Base-by-base conservation (phyloP, 2,329 filamentous ascomycete species). In the Aspergillus sp. region DNA sequence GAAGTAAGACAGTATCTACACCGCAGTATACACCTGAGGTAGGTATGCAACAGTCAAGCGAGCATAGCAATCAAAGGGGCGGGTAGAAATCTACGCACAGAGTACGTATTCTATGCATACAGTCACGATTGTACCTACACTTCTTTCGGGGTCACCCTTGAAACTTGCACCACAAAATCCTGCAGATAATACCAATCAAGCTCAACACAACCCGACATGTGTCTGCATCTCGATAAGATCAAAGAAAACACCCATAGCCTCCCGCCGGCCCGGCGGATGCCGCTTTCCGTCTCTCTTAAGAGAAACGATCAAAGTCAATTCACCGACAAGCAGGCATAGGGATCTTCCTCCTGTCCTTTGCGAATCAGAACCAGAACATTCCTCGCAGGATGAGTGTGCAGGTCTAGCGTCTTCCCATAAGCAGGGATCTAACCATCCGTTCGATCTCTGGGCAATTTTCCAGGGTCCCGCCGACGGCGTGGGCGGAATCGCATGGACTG, bases 261-360 rank as follows among this genome's bases (percentile, higher is more conserved):
- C 49, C 49, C 56, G 49, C 24, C 56, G 54, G 56, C 50, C 56
- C 56, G 56, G 38, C 54, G 56, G 56, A 56, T 52, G 51, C 54
- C 52, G 51, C 56, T 38, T 47, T 54, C 56, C 54, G 51, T 48
- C 52, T 38, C 43, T 40, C 50, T 50, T 55, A 50, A 48, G 50
- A 49, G 53, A 55, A 54, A 53, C 49, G 52, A 45, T 41, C 38
- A 17, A 22, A 42, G 16, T 42, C 42, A 46, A 30, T 35, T 38
- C n/a, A 38, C 30, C 33, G 19, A 22, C 17, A 50, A 26, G 48
- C 45, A 17, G 22, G 26, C 44, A 45, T 38, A 24, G 4, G 45
- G 32, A 16, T 43, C 22, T 35, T 38, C 26, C 33, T 20, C 11
- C 2, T 17, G 8, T 38, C 13, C 35, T 38, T n/a, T 38, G 16